Evolutionary conservation across 192 early-diverging fungal genomes (phyloP), one percentile per base, ranked within the genome.

Genomic region (Mortierella hygrophila): DNA sequence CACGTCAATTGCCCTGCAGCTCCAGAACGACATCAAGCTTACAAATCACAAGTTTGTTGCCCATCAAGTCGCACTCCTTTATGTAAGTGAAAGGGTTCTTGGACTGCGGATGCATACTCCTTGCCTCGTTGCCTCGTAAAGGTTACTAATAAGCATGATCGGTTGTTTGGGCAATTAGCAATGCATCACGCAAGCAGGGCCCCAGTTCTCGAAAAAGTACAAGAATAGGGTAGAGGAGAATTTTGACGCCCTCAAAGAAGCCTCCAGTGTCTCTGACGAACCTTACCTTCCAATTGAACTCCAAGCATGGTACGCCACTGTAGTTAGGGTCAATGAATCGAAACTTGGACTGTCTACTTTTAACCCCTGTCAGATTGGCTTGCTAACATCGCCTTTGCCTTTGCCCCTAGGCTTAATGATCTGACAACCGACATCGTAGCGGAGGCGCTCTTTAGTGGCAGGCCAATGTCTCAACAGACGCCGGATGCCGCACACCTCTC

Each of bases 41-140:
- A 75, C 80, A 15, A 92, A 92, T 46, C 91, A 92, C 73, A 91
- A 91, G 52, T 92, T 91, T 60, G 86, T 92, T 42, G 91, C 91
- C 21, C 90, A 92, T 79, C 91, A 92, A 74, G 52, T 90, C 3
- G 91, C 91, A 65, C 70, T 92, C 40, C 78, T 92, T 20, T 92
- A 92, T 87, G 91, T 91, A 84, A 79, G 70, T 68, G 38, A 29
- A 21, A 4, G 29, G 23, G n/a, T 18, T 15, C 26, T 32, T 26
- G 13, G 44, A 9, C 57, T 16, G 20, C 44, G 16, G n/a, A 37
- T 16, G 44, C 29, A 46, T 41, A 5, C 41, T 44, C 7, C 18
- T 47, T 10, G 49, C 52, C 32, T 32, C 29, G 18, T 47, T 18
- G 49, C 52, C 35, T 32, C 29, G 11, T 26, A 65, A 32, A 32